Conservation (phyloP, 1,284 basidiomycete species). For the Wolfiporia cocos region DNA sequence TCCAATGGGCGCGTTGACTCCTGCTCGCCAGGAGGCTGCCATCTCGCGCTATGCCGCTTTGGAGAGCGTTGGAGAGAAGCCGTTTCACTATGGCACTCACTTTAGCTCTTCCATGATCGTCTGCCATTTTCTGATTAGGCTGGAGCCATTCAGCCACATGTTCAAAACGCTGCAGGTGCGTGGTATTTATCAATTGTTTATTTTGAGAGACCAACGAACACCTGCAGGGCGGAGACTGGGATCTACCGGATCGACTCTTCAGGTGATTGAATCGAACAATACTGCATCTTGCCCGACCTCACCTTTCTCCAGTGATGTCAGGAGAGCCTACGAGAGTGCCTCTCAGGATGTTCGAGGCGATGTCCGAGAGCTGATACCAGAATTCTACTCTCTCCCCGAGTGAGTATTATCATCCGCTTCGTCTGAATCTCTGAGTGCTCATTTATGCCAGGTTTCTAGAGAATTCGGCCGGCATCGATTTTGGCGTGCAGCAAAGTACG, state of each 20-base stretch:
- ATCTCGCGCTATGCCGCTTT: conserved; percentile 72
- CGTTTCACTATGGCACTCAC: conserved; percentile 94
- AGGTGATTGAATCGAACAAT: conserved; percentile 33
- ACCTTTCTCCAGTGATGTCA: conserved; percentile 48
- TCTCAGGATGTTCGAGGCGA: conserved; percentile 86
- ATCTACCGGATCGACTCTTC: conserved; percentile 92
- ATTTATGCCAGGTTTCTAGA: conserved; percentile 53
- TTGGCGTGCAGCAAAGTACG: conserved; percentile 78
- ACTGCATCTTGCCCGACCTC: neutral
- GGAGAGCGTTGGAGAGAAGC: conserved; percentile 76
- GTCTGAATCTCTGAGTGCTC: neutral
- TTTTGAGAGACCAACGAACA: no score
- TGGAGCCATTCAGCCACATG: conserved; percentile 89
- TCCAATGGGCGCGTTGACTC: conserved; percentile 90
- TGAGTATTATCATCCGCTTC: conserved; percentile 23
- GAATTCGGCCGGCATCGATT: conserved; percentile 71
- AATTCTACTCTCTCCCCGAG: conserved; percentile 84
- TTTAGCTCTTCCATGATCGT: conserved; percentile 97
- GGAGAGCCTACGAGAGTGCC: conserved; percentile 81
- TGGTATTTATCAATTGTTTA: neutral
- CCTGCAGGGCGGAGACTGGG: conserved; percentile 83
- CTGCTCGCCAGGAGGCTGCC: conserved; percentile 68
- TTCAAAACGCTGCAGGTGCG: conserved; percentile 80
- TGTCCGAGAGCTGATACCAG: conserved; percentile 91
- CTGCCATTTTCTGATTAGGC: conserved; percentile 89